A percentile compares a stretch with the other conserved stretches of the same genome.
phyloP scores from a whole-genome alignment of 768 basidiomycete species.

The Psilocybe sp. region DNA sequence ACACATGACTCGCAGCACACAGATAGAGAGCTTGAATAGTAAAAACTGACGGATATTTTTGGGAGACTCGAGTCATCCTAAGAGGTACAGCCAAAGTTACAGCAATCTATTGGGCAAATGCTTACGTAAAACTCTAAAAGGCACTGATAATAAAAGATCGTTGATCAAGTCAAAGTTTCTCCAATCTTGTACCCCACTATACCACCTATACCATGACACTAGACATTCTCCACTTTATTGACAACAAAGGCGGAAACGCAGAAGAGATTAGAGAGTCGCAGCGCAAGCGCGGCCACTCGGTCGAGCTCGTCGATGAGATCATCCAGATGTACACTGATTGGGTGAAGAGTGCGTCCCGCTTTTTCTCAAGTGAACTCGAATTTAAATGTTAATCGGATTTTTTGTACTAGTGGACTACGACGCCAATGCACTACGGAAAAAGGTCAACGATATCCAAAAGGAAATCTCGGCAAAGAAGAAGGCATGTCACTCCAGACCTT shows the following conservation, averaged over 20 bases:
- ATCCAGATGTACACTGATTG: conserved; percentile 90
- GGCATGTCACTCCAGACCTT: conserved; percentile 35
- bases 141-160: too few species aligned
- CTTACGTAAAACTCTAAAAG: too few species aligned
- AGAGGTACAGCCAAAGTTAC: too few species aligned
- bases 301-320: conserved; percentile 92
- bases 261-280: conserved; percentile 90
- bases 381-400: neutral
- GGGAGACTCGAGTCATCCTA: too few species aligned
- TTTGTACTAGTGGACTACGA: conserved; percentile 77
- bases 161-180: too few species aligned
- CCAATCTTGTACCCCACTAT: neutral
- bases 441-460: conserved; percentile 90
- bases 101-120: too few species aligned
- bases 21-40: too few species aligned
- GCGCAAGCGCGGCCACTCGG: conserved; percentile 82
- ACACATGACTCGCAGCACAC: too few species aligned
- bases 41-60: too few species aligned
- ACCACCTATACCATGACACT: conserved; percentile 59
- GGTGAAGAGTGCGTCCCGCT: conserved; percentile 77
- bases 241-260: conserved; percentile 89
- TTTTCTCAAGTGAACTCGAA: neutral
- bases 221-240: conserved; percentile 77
- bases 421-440: conserved; percentile 69
- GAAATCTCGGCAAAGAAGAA: conserved; percentile 94